Evolutionary conservation across 441 rosid genomes (phyloP).

Genomic region (Jatropha podagrica): DNA sequence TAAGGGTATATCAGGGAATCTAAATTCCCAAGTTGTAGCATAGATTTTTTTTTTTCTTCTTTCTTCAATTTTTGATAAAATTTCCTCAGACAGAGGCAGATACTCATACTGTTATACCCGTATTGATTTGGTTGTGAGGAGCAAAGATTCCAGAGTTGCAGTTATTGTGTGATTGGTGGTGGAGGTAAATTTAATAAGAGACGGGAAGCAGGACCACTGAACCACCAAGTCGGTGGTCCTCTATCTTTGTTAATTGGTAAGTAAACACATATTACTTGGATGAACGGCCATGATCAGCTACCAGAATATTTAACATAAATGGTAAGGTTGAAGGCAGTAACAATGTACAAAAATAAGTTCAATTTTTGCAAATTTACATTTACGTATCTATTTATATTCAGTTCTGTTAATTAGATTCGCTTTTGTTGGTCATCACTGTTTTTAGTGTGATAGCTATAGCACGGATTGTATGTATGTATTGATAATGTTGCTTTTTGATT

Average conservation of each 20-base stretch:
- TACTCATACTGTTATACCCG: neutral
- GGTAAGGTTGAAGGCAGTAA: neutral
- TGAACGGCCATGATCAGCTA: neutral
- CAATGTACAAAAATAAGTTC: constrained; percentile 5
- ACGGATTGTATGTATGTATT: too few species aligned
- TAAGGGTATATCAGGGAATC: constrained; percentile 15
- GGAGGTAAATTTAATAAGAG: neutral
- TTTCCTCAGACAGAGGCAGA: neutral
- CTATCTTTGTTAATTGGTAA: neutral
- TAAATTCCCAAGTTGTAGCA: constrained; percentile 2
- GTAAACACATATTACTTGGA: neutral
- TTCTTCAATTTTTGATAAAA: neutral
- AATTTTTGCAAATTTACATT: neutral
- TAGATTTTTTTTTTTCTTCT: neutral
- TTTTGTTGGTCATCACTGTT: neutral
- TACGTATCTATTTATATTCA: neutral
- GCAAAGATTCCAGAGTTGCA: neutral
- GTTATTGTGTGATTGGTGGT: neutral
- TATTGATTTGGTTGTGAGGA: neutral
- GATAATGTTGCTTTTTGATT: too few species aligned
- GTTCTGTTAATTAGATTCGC: neutral
- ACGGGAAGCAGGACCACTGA: neutral
- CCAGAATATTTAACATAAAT: neutral
- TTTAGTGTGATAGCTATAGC: too few species aligned
- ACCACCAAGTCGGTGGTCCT: neutral